Evolutionary conservation across 257 asterid genomes (phyloP).

Genomic region (Lantana camara): DNA sequence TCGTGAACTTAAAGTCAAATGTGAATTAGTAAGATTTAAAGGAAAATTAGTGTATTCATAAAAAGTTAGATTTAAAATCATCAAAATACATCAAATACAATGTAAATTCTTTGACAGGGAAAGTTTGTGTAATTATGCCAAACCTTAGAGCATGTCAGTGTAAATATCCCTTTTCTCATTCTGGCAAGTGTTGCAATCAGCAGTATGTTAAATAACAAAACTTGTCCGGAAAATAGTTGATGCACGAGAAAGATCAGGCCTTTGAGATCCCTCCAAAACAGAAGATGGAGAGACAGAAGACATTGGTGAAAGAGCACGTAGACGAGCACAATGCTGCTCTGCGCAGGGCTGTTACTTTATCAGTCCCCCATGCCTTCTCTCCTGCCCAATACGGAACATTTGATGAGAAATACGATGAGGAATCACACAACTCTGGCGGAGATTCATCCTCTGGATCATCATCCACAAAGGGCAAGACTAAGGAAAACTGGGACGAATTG

Average conservation of each 20-base stretch:
- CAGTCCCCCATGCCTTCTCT: conserved; percentile 60
- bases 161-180: no score
- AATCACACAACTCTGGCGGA: background rate
- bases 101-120: no score
- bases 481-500: conserved; percentile 62
- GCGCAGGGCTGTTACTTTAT: conserved; percentile 58
- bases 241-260: conserved; percentile 48
- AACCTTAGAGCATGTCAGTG: no score
- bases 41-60: no score
- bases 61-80: no score
- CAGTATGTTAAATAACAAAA: no score
- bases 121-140: no score
- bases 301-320: conserved; percentile 52
- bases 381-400: conserved; percentile 67
- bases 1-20: no score
- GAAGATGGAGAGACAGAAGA: conserved; percentile 65
- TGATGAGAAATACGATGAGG: conserved; percentile 28
- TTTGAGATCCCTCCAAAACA: conserved; percentile 56
- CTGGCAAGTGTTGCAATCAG: no score
- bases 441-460: conserved; percentile 55
- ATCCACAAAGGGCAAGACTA: conserved; percentile 31
- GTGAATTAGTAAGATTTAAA: no score
- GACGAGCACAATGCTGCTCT: conserved; percentile 66
- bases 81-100: no score
- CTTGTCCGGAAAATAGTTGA: conserved; percentile 35